phyloP scores from a whole-genome alignment of 106 monocot species.

The Dioscorea zingiberensis region DNA sequence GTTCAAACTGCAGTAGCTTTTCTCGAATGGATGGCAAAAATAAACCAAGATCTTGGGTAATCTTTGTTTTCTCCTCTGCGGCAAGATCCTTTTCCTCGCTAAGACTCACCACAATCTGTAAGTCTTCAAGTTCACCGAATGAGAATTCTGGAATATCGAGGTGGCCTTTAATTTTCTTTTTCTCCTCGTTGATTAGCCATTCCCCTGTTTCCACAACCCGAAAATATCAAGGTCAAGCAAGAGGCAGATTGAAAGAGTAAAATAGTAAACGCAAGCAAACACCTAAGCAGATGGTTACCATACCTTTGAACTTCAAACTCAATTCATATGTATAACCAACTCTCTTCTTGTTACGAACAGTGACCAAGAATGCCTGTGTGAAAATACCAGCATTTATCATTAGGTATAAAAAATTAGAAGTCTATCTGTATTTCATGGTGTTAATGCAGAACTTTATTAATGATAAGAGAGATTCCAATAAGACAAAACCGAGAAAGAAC shows the following conservation, averaged over 20 bases:
- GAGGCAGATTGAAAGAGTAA: too few relatives aligned
- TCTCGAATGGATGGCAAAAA: slow-evolving; percentile 62
- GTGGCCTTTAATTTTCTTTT: slow-evolving; percentile 69
- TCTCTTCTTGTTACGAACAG: slow-evolving; percentile 85
- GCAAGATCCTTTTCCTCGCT: slow-evolving; percentile 49
- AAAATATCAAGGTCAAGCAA: background rate
- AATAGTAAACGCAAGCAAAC: too few relatives aligned
- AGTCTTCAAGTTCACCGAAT: slow-evolving; percentile 88
- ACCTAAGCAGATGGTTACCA: too few relatives aligned
- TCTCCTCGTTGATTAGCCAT: slow-evolving; percentile 60
- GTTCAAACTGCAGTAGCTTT: slow-evolving; percentile 55
- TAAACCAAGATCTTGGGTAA: slow-evolving; percentile 53
- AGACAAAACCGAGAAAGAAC: too few relatives aligned
- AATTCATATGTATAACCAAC: slow-evolving; percentile 88
- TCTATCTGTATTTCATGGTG: too few relatives aligned
- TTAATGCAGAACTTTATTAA: too few relatives aligned
- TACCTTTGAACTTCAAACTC: slow-evolving; percentile 73
- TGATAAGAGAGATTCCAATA: too few relatives aligned
- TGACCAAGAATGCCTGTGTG: slow-evolving; percentile 73
- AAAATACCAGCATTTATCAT: background rate
- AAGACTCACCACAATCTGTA: slow-evolving; percentile 66
- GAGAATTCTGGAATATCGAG: slow-evolving; percentile 87
- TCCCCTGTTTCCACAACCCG: slow-evolving; percentile 45
- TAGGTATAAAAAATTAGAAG: too few relatives aligned
- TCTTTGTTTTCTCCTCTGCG: slow-evolving; percentile 39